Evolutionary conservation across 441 rosid species (phyloP).

Genomic region (Populus hybrid): DNA sequence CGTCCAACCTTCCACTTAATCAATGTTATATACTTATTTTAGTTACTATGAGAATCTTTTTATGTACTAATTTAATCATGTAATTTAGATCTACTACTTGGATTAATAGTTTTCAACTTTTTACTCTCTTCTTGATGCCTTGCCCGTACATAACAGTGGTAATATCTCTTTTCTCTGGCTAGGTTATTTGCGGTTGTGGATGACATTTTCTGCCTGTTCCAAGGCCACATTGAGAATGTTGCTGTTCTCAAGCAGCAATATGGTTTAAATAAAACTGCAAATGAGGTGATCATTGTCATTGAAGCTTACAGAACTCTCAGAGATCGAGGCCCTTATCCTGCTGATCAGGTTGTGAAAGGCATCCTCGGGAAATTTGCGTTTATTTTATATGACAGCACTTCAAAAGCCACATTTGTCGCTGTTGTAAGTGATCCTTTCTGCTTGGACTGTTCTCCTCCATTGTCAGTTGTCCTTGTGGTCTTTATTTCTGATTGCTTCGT

Average conservation of each 20-base stretch:
- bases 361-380: constrained; percentile 79
- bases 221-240: constrained; percentile 90
- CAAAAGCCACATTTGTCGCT: constrained; percentile 64
- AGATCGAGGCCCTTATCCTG: constrained; percentile 95
- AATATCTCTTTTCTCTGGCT: constrained; percentile 8
- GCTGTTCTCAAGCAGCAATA: constrained; percentile 87
- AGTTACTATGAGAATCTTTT: not conserved
- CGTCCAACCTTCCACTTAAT: not conserved
- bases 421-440: constrained; percentile 46
- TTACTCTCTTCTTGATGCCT: not conserved
- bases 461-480: not conserved
- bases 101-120: not conserved
- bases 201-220: constrained; percentile 93
- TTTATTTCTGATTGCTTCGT: not conserved
- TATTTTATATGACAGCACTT: constrained; percentile 63
- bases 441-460: not conserved
- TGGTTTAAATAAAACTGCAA: constrained; percentile 81
- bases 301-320: constrained; percentile 95
- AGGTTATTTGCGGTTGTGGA: constrained; percentile 92
- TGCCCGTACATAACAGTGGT: not conserved
- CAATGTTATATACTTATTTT: not conserved
- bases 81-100: not conserved
- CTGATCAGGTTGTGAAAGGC: constrained; percentile 91
- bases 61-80: not conserved
- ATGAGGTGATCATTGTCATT: constrained; percentile 80